Base-by-base conservation (phyloP, 441 rosid genomes). In the Raphanus hybrid region DNA sequence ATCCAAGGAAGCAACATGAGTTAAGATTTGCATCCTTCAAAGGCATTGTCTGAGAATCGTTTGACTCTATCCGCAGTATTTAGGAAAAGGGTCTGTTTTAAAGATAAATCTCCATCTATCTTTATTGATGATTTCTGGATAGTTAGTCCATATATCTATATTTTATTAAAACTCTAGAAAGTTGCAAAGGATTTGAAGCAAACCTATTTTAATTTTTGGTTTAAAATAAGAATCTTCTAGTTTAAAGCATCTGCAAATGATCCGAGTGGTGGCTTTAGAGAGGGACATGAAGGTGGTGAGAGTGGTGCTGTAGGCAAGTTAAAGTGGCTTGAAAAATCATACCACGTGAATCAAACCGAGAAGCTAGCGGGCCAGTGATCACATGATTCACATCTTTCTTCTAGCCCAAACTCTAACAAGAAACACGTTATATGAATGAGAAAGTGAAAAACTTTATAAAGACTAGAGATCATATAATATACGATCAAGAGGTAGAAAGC, bases 31-130 rank as follows among this genome's bases (percentile, higher is more conserved):
- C 79, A 67, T 78, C 84, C 1, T 86, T 89, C 71, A 20, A 87
- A 82, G 75, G 77, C 92, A 7, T 20, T 89, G 6, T 83, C 85
- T 64, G 75, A 89, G 68, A 91, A 20, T 20, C 90, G 95, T 91
- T 91, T 77, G 96, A 90, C 61, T 90, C 91, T 84, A 80, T 91
- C 80, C 82, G 70, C 75, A 93, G 97, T 65, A 89, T 90, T 83
- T 89, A 87, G 45, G 79, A 87, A 2, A 88, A 78, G 45, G 88
- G 92, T 5, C 70, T 84, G 48, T 88, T 88, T 1, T 88, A 72
- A 71, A 5, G 54, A 64, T 18, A 37, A 10, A 63, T 63, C 64
- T 69, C n/a, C 8, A 3, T 20, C 23, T 20, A 20, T 20, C 23
- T n/a, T 20, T 20, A 20, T 20, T 20, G 23, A 20, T 20, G 23